These are phyloP conservation scores for Cladosporium oxysporum DNA, from an alignment of 2,329 filamentous ascomycete species.

Conservation along the genomic window DNA sequence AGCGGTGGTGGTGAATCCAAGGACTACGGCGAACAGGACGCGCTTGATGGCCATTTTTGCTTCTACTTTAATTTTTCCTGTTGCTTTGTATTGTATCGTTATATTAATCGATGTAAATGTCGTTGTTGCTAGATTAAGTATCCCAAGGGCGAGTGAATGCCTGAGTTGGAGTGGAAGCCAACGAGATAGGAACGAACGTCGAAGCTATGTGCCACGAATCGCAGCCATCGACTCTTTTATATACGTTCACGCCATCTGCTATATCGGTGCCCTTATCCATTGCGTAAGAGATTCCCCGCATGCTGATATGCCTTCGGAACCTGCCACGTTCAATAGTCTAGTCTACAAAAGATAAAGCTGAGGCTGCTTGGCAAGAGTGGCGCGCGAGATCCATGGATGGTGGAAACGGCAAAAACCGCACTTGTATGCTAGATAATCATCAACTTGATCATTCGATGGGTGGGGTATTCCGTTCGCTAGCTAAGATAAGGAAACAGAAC, in stretches of 20 bases:
- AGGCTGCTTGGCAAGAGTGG: neutral
- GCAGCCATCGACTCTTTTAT: neutral
- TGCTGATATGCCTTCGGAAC: neutral
- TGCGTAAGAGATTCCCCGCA: slow-evolving; percentile 1
- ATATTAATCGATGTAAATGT: neutral
- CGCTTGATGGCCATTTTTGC: neutral
- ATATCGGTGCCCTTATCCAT: neutral
- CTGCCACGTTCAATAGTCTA: neutral
- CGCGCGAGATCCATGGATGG: neutral
- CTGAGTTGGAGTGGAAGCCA: neutral
- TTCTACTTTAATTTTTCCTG: neutral
- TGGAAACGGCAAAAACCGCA: neutral
- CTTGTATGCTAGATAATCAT: neutral
- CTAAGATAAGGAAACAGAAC: neutral
- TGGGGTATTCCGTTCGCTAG: neutral
- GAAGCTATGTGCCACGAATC: neutral
- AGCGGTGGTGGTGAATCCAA: neutral
- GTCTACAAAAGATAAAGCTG: neutral
- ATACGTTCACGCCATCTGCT: neutral
- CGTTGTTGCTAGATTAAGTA: neutral
- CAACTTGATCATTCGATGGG: neutral
- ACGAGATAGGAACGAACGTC: neutral
- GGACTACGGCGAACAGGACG: neutral
- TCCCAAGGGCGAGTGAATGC: neutral
- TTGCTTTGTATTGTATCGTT: neutral